Base-by-base conservation (phyloP, 2,329 filamentous ascomycete species). In the Aspergillus quadrilineatus region DNA sequence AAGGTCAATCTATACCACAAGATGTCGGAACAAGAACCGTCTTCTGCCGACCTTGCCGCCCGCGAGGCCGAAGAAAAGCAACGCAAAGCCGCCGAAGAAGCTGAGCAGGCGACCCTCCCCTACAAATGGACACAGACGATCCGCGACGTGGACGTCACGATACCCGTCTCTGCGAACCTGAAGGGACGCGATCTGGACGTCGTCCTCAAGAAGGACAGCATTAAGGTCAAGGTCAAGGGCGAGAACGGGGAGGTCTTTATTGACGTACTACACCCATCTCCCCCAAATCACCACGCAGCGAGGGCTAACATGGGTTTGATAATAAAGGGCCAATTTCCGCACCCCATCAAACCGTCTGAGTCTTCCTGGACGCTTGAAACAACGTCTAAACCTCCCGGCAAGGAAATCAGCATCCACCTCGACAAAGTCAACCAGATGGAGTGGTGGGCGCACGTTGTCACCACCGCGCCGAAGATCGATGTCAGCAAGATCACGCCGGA, bases 101-200 rank as follows among this genome's bases (percentile, higher is more conserved):
- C 87, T 67, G 94, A 99, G 78, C 94, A 99, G 80, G 89, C 87
- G 42, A 85, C 88, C 26, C 86, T 99, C 42, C 94, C 94, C 0
- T 99, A 99, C 86, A 94, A 95, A 79, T 99, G 94, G 94, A 89
- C 84, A 9, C 94, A 99, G 78, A 92, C 89, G 26, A 96, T 99
- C 72, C 82, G 82, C 65, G 94, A 97, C 70, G 79, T 97, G 59
- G 90, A 96, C 70, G 78, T 97, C 67, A 88, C 83, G 50, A 82
- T 95, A 57, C 79, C 83, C 29, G 85, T 99, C 0, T 89, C 93
- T 0, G 88, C 83, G 26, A 96, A 92, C 74, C 79, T 93, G 65
- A 95, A 95, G 77, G 90, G 86, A 39, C 85, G 83, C 65, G 94
- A 99, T 72, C 77, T 99, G 36, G 85, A 89, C 56, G 86, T 99